A percentile compares a stretch with the other conserved stretches of the same genome.
Conservation (phyloP, 805 yeast species). For the Lachancea lanzarotensis region DNA sequence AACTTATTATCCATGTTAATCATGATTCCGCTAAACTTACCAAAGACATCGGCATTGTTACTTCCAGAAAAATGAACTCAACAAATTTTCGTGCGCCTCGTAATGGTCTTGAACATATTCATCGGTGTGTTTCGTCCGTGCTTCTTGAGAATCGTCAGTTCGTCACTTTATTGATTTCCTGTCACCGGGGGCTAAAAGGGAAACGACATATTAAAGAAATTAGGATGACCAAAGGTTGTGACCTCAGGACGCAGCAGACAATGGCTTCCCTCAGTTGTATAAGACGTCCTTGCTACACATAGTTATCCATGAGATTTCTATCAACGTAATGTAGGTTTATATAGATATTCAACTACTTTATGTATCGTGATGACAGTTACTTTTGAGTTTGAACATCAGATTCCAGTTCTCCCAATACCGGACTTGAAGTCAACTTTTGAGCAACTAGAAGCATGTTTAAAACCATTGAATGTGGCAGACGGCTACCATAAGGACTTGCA, state of each 20-base stretch:
- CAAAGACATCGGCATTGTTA: too few species aligned
- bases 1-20: too few species aligned
- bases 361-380: conserved; percentile 4
- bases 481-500: conserved; percentile 38
- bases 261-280: background rate
- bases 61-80: too few species aligned
- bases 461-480: conserved; percentile 51
- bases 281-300: background rate
- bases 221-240: background rate
- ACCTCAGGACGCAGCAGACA: background rate
- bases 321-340: background rate
- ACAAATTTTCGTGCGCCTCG: too few species aligned
- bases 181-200: background rate
- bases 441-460: conserved; percentile 49
- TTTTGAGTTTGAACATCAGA: conserved; percentile 16
- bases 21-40: too few species aligned
- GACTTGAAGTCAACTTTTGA: conserved; percentile 41
- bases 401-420: conserved; percentile 64
- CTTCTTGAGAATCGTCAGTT: background rate
- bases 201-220: background rate
- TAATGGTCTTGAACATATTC: too few species aligned
- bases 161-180: background rate
- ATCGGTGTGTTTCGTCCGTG: background rate
- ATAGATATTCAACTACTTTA: background rate
- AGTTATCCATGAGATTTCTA: background rate